A percentile compares a stretch with the other conserved stretches of the same genome.
These are phyloP conservation scores for Fusarium anguioides DNA, from an alignment of 2,329 filamentous ascomycete genomes.

Conservation along the genomic window DNA sequence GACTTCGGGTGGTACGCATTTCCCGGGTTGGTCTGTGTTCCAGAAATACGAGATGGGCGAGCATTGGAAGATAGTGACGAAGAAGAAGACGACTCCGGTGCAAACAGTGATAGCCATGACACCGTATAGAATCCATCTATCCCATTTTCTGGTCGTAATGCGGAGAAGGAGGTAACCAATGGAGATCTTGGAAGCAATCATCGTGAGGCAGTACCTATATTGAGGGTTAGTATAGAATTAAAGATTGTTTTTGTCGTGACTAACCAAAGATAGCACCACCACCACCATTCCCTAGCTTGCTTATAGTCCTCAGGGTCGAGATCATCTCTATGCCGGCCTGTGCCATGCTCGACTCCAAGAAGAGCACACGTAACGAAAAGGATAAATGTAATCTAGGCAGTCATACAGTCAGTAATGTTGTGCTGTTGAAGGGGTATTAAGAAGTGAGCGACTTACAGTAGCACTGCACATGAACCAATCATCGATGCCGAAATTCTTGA, in stretches of 20 bases:
- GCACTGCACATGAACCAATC: conserved; percentile 55
- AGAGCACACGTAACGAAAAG: conserved; percentile 51
- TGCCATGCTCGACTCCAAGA: conserved; percentile 54
- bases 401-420: background rate
- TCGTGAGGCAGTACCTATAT: conserved; percentile 48
- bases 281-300: conserved; percentile 53
- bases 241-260: background rate
- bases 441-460: conserved; percentile 38
- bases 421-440: background rate
- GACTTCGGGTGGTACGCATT: conserved; percentile 54
- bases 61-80: conserved; percentile 56
- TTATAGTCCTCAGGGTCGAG: conserved; percentile 43
- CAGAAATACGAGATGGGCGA: conserved; percentile 55
- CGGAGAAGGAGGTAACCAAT: conserved; percentile 58
- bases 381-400: conserved; percentile 50
- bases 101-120: conserved; percentile 52
- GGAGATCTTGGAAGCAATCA: conserved; percentile 55
- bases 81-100: conserved; percentile 55
- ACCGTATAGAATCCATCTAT: conserved; percentile 52
- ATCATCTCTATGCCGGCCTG: conserved; percentile 52
- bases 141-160: conserved; percentile 49
- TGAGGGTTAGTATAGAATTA: background rate
- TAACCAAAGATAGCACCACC: conserved; percentile 51
- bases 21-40: conserved; percentile 50
- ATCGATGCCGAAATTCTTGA: conserved; percentile 54